Percentiles rank a stretch among this genome's conserved stretches.
Conservation (phyloP, 2,329 filamentous ascomycete species). For the Diaporthe ilicicola region DNA sequence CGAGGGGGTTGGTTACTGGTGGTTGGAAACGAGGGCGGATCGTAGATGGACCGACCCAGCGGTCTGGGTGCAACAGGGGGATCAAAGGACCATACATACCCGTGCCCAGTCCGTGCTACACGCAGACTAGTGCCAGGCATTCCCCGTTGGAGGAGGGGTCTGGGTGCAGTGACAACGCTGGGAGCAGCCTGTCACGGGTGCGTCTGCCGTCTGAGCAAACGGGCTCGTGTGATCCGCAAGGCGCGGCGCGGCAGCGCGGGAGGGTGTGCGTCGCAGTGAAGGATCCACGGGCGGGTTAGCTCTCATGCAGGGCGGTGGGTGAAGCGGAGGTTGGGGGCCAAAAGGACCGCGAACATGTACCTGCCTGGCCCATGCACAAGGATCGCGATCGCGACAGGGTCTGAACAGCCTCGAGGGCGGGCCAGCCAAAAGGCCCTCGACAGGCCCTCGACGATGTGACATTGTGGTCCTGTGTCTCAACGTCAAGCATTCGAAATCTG, state of each 20-base stretch:
- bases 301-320: constrained; percentile 4
- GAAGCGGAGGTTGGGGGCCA: constrained; percentile 13
- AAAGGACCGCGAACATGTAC: constrained; percentile 24
- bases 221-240: constrained; percentile 7
- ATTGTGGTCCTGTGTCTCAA: constrained; percentile 15
- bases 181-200: not conserved
- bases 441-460: not conserved
- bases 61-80: not conserved
- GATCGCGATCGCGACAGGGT: constrained; percentile 1
- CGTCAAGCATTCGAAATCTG: constrained; percentile 1
- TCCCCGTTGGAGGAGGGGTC: not conserved
- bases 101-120: not conserved
- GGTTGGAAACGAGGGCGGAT: not conserved
- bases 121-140: not conserved
- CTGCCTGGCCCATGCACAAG: constrained; percentile 13
- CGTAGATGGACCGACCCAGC: not conserved
- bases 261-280: constrained; percentile 2
- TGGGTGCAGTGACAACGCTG: not conserved
- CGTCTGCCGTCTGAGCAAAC: not conserved
- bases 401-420: not conserved
- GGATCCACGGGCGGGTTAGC: not conserved
- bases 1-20: not conserved
- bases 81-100: constrained; percentile 24
- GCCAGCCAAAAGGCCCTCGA: not conserved
- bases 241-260: not conserved